Evolutionary conservation across 2,329 filamentous ascomycete genomes (phyloP).

Genomic region (Trematosphaeria pertusa): DNA sequence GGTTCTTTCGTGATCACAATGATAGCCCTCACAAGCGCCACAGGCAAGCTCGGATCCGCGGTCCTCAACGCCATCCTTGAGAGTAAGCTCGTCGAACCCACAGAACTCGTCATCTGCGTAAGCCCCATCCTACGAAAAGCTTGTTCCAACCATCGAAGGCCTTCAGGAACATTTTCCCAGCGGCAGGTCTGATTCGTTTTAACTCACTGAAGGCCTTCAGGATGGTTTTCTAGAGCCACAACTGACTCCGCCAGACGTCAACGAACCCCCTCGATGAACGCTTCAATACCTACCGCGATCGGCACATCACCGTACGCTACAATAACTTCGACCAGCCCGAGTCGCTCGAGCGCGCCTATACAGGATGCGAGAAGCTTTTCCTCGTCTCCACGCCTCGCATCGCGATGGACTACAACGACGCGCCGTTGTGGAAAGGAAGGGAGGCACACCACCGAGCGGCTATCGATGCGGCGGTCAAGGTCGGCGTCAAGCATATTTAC

Average conservation of each 20-base stretch:
- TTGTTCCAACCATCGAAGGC: neutral
- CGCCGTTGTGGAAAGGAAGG: conserved; percentile 50
- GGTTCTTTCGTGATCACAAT: too few species aligned
- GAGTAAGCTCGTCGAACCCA: conserved; percentile 46
- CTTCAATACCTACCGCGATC: conserved; percentile 39
- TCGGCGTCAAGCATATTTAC: conserved; percentile 54
- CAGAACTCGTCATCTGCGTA: conserved; percentile 49
- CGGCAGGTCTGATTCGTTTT: too few species aligned
- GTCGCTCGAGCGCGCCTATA: conserved; percentile 44
- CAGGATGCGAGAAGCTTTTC: conserved; percentile 51
- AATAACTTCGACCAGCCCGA: conserved; percentile 49
- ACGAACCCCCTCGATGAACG: conserved; percentile 18
- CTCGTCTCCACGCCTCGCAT: conserved; percentile 55
- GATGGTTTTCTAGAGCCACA: conserved; percentile 16
- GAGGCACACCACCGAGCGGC: conserved; percentile 54
- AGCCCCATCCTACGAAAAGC: conserved; percentile 6
- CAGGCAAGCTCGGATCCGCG: conserved; percentile 55
- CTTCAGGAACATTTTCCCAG: neutral
- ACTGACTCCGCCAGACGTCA: conserved; percentile 23
- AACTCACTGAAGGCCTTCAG: neutral
- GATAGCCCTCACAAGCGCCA: conserved; percentile 53
- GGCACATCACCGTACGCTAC: conserved; percentile 44
- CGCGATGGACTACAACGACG: conserved; percentile 53
- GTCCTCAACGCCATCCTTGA: conserved; percentile 52
- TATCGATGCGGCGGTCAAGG: conserved; percentile 51